phyloP scores from a whole-genome alignment of 2,329 filamentous ascomycete genomes.

The Coniochaeta sp. region DNA sequence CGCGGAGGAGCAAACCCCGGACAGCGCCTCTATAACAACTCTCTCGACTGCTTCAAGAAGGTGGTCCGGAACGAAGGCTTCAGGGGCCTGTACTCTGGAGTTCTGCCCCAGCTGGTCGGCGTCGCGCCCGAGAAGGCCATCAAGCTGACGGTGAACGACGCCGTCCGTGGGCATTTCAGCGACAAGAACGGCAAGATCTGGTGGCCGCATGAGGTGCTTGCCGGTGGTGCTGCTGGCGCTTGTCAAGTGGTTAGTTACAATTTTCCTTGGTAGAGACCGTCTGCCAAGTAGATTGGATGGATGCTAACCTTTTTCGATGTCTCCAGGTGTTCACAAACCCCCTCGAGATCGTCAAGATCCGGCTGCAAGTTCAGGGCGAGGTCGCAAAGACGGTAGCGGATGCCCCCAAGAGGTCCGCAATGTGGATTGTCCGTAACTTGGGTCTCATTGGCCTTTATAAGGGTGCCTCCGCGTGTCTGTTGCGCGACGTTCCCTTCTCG shows the following conservation, averaged over 20 bases:
- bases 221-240: constrained; percentile 81
- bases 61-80: constrained; percentile 90
- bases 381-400: constrained; percentile 80
- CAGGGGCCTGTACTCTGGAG: constrained; percentile 84
- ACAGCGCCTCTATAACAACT: constrained; percentile 92
- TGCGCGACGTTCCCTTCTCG: constrained; percentile 95
- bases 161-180: constrained; percentile 71
- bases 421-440: constrained; percentile 96
- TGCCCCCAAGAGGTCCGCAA: constrained; percentile 79
- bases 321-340: constrained; percentile 89
- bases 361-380: constrained; percentile 94
- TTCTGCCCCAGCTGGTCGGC: constrained; percentile 89
- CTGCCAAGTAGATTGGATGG: not conserved
- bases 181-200: constrained; percentile 69
- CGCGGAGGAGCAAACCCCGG: constrained; percentile 71
- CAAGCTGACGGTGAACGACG: constrained; percentile 96
- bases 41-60: constrained; percentile 88
- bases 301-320: constrained; percentile 4
- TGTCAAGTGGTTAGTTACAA: constrained; percentile 87
- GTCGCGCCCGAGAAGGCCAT: constrained; percentile 99
- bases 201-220: constrained; percentile 66
- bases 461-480: constrained; percentile 85
- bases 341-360: constrained; percentile 98
- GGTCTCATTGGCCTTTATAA: constrained; percentile 95
- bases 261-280: not conserved